Evolutionary conservation across 495 filamentous ascomycete genomes (phyloP), one percentile per base, ranked within the genome.

Genomic region (Neurospora sp.): DNA sequence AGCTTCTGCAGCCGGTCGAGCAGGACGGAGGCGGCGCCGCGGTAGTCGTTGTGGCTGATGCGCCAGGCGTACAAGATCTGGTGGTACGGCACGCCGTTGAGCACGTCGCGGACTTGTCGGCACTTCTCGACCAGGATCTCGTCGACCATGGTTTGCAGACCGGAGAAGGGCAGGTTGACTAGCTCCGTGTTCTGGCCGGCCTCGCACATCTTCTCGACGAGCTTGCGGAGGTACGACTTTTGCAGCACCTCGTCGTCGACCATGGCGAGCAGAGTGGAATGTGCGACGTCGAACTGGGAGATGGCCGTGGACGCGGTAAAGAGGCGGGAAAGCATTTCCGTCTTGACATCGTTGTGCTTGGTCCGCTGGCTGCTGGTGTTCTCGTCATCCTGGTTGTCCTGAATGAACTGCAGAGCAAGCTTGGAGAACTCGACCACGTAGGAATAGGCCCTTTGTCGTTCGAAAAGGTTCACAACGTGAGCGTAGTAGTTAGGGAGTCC

Each of bases 51-150:
- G 70, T 90, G 91, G 75, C 89, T 88, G 72, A 97, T 90, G 71
- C 96, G 90, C 87, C 93, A 98, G 27, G 94, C 89, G 76, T 97
- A 96, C 38, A 98, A 88, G 59, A 97, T 90, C 76, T 93, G 91
- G 78, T 91, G 91, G 81, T 92, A 94, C 8, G 89, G 90, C 1
- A 88, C 85, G 35, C 87, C 88, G 27, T 83, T 66, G 54, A 85
- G 79, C 40, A 92, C 85, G 75, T 90, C 90, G 27, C 86, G 78
- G 35, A 87, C 86, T 11, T 85, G 83, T 39, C 85, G 84, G 77
- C 89, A 90, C 79, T 89, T 87, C 39, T 89, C 89, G 42, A 85
- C 81, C 10, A 98, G 87, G 31, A 91, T 88, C 38, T 91, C 90
- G 77, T 99, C 96, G 44, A 97, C 92, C 27, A 89, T 86, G 48